Percentiles rank a stretch among this genome's conserved stretches.
Conservation (phyloP, 2,329 filamentous ascomycete genomes). For the Tolypocladium cylindrosporum region DNA sequence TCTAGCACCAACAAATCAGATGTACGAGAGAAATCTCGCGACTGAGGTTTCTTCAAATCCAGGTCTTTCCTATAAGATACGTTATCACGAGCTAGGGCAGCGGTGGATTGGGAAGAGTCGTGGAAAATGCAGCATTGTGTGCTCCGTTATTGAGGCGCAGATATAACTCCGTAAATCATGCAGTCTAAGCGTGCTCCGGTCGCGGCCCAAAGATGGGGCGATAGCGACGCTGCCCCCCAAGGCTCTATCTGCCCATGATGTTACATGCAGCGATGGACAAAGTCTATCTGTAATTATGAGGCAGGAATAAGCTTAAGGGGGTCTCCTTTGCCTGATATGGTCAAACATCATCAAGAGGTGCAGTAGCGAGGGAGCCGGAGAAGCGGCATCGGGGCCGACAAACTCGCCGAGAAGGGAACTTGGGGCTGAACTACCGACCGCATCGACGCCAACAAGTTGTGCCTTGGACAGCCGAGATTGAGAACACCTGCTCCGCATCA, state of each 20-base stretch:
- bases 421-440: background rate
- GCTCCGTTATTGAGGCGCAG: too few relatives aligned
- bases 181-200: background rate
- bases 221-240: background rate
- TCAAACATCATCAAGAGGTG: too few relatives aligned
- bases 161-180: too few relatives aligned
- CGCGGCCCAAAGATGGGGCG: background rate
- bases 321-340: background rate
- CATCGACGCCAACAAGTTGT: background rate
- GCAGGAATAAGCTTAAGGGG: background rate
- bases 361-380: background rate
- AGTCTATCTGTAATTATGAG: background rate
- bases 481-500: background rate
- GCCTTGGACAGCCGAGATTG: background rate
- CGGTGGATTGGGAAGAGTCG: too few relatives aligned
- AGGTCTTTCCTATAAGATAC: too few relatives aligned
- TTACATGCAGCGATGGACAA: slow-evolving; percentile 21
- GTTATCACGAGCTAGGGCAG: too few relatives aligned
- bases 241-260: slow-evolving; percentile 28
- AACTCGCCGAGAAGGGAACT: background rate
- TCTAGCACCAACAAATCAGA: too few relatives aligned
- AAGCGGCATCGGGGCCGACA: background rate
- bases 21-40: background rate
- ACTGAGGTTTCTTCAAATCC: too few relatives aligned
- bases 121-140: too few relatives aligned